These are phyloP conservation scores for Lepiota subincarnata DNA, from an alignment of 768 basidiomycete species.

Conservation along the genomic window DNA sequence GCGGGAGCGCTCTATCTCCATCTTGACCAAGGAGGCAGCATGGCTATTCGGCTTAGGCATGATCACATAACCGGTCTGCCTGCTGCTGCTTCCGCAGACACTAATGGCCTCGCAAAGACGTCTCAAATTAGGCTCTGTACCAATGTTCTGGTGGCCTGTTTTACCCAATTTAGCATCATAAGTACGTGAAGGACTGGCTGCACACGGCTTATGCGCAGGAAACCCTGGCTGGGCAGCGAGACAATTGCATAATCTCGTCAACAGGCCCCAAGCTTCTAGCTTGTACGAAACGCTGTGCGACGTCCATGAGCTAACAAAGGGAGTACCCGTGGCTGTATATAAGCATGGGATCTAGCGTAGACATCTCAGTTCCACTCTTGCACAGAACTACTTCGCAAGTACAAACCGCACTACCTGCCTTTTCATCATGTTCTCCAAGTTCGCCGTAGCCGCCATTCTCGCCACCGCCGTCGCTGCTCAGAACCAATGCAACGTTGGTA, in stretches of 20 bases:
- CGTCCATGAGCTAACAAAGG: neutral
- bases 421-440: conserved; percentile 3
- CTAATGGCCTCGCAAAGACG: too few species aligned
- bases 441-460: conserved; percentile 1
- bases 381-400: neutral
- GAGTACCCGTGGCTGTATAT: neutral
- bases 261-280: neutral
- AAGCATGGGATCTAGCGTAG: neutral
- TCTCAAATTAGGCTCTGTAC: neutral
- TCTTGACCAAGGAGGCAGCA: neutral
- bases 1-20: neutral
- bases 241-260: neutral
- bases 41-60: neutral
- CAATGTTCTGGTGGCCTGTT: neutral
- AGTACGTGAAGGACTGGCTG: too few species aligned
- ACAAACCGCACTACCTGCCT: neutral
- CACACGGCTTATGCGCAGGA: too few species aligned
- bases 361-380: neutral
- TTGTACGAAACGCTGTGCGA: neutral
- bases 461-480: neutral
- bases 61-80: too few species aligned
- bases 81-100: too few species aligned
- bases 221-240: too few species aligned
- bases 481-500: conserved; percentile 6
- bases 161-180: too few species aligned